A percentile compares a stretch with the other conserved stretches of the same genome.
phyloP scores from a whole-genome alignment of 148 eudicot species.

The Vaccinium myrtillus region DNA sequence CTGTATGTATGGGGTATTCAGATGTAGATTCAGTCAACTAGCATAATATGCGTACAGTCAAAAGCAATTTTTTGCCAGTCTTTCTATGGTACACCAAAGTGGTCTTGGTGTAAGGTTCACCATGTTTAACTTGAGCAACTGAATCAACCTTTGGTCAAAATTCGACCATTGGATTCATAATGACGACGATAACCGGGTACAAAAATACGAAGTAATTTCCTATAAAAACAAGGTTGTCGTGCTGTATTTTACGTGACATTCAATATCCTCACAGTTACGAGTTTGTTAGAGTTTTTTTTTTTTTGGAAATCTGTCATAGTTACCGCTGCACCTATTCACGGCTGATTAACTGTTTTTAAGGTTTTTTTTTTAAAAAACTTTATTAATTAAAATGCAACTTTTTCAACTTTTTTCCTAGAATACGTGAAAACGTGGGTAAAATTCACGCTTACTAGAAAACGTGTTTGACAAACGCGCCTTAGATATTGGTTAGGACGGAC shows the following conservation, averaged over 20 bases:
- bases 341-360: no score
- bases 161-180: background rate
- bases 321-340: no score
- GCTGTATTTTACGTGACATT: background rate
- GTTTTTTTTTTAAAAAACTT: no score
- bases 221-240: background rate
- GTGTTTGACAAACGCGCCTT: no score
- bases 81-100: background rate
- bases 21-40: background rate
- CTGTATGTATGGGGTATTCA: background rate
- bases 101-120: background rate
- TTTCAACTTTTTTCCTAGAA: no score
- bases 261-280: background rate
- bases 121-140: background rate
- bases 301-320: background rate
- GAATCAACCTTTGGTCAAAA: background rate
- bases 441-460: no score
- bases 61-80: background rate
- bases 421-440: no score
- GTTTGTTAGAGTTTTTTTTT: background rate
- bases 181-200: background rate
- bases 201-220: no score
- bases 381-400: no score
- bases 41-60: background rate
- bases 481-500: no score